phyloP scores from a whole-genome alignment of 2,329 filamentous ascomycete genomes.

The Colletotrichum sp. region DNA sequence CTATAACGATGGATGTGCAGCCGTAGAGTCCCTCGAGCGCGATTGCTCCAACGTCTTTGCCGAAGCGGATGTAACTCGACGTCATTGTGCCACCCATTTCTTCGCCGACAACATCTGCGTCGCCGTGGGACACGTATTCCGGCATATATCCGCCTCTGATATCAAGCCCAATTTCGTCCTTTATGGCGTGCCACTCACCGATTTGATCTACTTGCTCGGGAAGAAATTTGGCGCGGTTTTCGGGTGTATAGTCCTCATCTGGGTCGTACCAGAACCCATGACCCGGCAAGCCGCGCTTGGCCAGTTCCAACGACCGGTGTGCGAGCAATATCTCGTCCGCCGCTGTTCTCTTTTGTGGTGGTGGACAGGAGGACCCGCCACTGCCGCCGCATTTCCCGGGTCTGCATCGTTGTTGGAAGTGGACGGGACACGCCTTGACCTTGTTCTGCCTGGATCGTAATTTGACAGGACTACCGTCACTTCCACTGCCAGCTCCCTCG shows the following conservation, averaged over 20 bases:
- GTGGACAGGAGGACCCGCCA: background rate
- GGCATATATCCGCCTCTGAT: background rate
- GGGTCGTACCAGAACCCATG: background rate
- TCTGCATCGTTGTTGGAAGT: background rate
- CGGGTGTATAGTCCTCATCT: background rate
- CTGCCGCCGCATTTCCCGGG: background rate
- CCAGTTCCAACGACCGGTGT: background rate
- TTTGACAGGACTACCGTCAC: background rate
- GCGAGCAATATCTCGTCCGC: background rate
- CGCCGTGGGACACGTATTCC: background rate
- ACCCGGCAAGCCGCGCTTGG: background rate
- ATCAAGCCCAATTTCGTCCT: background rate
- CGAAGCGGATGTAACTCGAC: background rate
- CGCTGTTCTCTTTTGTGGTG: background rate
- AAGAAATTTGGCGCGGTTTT: background rate
- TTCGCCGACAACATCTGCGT: background rate
- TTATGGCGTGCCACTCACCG: background rate
- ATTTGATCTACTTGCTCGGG: background rate
- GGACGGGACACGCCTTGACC: no score
- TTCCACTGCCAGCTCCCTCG: background rate
- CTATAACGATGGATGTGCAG: background rate
- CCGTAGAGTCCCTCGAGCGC: constrained; percentile 5
- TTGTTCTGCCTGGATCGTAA: background rate
- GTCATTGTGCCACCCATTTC: background rate
- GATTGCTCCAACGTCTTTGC: background rate